Conservation (phyloP, 2,329 filamentous ascomycete genomes). For the Colletotrichum falcatum region DNA sequence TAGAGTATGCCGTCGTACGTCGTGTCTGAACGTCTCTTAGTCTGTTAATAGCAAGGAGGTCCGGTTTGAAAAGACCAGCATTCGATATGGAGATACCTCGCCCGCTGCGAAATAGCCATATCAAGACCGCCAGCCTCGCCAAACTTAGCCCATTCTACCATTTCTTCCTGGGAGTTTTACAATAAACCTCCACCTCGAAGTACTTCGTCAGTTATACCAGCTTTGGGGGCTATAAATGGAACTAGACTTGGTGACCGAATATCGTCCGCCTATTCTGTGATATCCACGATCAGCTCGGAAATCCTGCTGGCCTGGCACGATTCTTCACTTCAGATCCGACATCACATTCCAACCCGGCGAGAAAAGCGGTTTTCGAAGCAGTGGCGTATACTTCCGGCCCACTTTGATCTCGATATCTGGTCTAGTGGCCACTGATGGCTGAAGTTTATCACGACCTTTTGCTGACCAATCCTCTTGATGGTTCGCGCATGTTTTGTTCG, state of each 20-base stretch:
- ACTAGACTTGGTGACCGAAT: conserved; percentile 9
- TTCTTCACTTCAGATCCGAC: not conserved
- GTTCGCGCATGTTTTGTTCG: conserved; percentile 48
- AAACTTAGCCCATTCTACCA: conserved; percentile 8
- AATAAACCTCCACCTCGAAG: conserved; percentile 11
- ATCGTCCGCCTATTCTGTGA: not conserved
- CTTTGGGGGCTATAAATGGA: conserved; percentile 1
- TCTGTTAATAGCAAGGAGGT: not conserved
- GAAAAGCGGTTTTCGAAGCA: conserved; percentile 48
- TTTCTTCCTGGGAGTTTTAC: not conserved
- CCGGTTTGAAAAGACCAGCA: conserved; percentile 13
- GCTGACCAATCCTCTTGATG: conserved; percentile 39
- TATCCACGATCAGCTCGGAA: conserved; percentile 23
- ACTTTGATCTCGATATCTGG: conserved; percentile 50
- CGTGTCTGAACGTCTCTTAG: not conserved
- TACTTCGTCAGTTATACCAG: not conserved
- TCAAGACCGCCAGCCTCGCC: not conserved
- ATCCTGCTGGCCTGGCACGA: not conserved
- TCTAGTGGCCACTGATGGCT: conserved; percentile 13
- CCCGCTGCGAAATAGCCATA: not conserved
- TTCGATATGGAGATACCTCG: conserved; percentile 10
- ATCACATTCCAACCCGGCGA: conserved; percentile 8
- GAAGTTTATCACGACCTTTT: conserved; percentile 14
- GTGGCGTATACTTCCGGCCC: conserved; percentile 54
- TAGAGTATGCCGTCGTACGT: conserved; percentile 1